Evolutionary conservation across 345 rosid species (phyloP), one percentile per base, ranked within the genome.

Genomic region (Aethionema arabicum): DNA sequence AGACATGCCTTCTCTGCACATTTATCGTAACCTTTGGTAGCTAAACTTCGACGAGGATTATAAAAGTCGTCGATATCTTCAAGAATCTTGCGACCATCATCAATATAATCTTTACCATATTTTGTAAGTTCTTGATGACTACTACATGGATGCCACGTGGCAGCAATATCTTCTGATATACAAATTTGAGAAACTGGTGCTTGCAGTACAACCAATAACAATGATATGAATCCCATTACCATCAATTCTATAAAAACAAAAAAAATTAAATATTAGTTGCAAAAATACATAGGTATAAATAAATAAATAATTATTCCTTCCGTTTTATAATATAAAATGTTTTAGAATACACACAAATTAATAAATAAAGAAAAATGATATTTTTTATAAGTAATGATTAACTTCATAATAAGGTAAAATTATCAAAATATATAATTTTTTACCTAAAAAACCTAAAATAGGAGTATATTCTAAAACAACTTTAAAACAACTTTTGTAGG

Each of bases 201-300:
- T 79, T 76, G 78, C 3, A 49, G 0, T 37, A 82, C 77, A 2
- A 85, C 85, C 2, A 88, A 78, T 39, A 88, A 75, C 41, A 88
- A 68, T 5, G 96, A 88, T 78, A 88, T 77, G 62, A 83, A 85
- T 32, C 96, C 96, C 82, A 88, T 30, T 14, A 88, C 77, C 96
- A 88, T 82, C 51, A 88, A 68, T 74, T 88, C 96, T 85, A 27
- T 78, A 75, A 42, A 51, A 11, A 10, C 29, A 30, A 36, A 4
- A n/a, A 10, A 43, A 44, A 11, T n/a, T 47, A 42, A 8, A 7
- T n/a, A n/a, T 58, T 64, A 13, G 56, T 48, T 35, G 4, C 16
- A 42, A n/a, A 52, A 9, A 37, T 16, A 21, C 45, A 35, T 15
- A 39, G n/a, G 39, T 39, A 52, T 32, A 47, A 11, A 48, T 35